Evolutionary conservation across 257 asterid genomes (phyloP), one percentile per base, ranked within the genome.

Genomic region (Scutellaria minor): DNA sequence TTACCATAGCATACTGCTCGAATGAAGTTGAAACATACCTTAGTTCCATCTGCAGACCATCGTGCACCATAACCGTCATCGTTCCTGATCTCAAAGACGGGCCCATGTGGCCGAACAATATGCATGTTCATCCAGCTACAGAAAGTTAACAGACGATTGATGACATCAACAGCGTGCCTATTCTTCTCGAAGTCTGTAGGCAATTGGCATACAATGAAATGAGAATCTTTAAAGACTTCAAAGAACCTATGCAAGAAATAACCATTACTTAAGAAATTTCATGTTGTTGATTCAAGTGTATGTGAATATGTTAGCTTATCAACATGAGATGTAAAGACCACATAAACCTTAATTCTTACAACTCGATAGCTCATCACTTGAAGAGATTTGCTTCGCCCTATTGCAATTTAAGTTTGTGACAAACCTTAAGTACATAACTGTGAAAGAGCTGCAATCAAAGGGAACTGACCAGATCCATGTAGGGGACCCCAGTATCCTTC

Each of bases 11-110:
- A 14, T 5, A 15, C 27, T 7, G 15, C 20, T 27, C 14, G 7
- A 54, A 48, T 3, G 44, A 58, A 65, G 45, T 41, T 42, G 20
- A 35, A 11, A 7, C 35, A 41, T 72, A 90, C 97, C 92, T 87
- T 83, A 70, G 64, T 81, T 87, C 97, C 98, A 81, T 92, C 90
- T 37, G 18, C 83, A 65, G 96, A 92, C 98, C 96, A 92, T 47
- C 96, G 83, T 22, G 98, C 96, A 5, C 98, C 97, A 71, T 84
- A 92, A 37, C 97, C 95, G 62, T 80, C 82, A 50, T 76, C 78
- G 9, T 55, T 84, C 83, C 97, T 84, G 62, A 92, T 79, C 85
- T 92, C 96, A 45, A 89, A 83, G 57, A 92, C 84, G 12, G 59
- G 66, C n/a, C 96, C 90, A 59, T 85, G 92, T 5, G 94, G 94